Evolutionary conservation across 139 green algal species (phyloP).

Genomic region (Asterochloris sp.): DNA sequence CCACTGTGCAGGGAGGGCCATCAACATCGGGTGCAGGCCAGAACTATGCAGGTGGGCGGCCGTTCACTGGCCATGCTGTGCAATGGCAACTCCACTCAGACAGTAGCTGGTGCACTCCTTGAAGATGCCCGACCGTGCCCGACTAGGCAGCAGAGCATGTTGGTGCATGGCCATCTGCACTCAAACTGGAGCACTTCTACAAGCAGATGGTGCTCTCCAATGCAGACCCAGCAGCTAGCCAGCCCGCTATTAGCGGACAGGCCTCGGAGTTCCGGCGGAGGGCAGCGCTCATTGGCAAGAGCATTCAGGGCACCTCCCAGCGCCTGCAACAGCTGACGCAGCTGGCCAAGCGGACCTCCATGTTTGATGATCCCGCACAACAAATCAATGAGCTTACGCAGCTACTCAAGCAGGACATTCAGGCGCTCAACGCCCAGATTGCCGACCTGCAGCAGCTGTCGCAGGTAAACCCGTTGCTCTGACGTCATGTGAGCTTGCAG

Average conservation of each 20-base stretch:
- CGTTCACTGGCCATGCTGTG: no score
- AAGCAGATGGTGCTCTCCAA: neutral
- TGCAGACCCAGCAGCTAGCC: no score
- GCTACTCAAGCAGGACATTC: constrained; percentile 92
- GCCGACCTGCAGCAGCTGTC: constrained; percentile 66
- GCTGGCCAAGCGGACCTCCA: constrained; percentile 92
- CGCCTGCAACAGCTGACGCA: constrained; percentile 92
- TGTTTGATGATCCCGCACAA: constrained; percentile 93
- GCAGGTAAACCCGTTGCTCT: no score
- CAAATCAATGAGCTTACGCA: constrained; percentile 92
- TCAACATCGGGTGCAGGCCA: no score
- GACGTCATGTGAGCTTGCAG: no score
- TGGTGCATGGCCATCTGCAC: neutral
- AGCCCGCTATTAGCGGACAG: constrained; percentile 14
- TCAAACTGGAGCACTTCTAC: neutral
- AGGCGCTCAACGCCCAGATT: constrained; percentile 78
- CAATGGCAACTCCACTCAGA: no score
- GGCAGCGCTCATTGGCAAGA: constrained; percentile 83
- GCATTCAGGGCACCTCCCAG: constrained; percentile 89
- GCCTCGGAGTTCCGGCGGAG: constrained; percentile 81
- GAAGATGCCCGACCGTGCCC: no score
- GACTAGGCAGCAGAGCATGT: no score
- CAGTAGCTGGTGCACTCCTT: no score
- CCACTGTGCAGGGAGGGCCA: no score
- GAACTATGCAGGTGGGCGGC: no score